These are phyloP conservation scores for Rutstroemia sp. DNA, from an alignment of 2,329 filamentous ascomycete genomes.

Conservation along the genomic window DNA sequence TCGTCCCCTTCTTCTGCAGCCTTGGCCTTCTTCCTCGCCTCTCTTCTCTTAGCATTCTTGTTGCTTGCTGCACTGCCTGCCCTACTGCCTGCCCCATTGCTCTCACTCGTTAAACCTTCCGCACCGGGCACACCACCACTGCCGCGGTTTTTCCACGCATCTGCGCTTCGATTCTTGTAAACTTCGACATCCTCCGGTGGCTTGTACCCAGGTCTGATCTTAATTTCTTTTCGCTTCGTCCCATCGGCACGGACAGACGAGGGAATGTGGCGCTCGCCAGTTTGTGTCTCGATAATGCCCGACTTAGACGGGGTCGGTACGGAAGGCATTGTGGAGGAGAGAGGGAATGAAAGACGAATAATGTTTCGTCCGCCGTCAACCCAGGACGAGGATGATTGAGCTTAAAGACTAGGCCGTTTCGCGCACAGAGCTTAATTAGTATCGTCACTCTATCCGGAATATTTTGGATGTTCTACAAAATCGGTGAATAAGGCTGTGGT, in stretches of 20 bases:
- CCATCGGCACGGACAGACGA: constrained; percentile 82
- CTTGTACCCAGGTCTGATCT: constrained; percentile 85
- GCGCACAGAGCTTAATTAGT: no score
- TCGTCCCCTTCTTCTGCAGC: constrained; percentile 33
- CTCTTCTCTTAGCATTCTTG: constrained; percentile 80
- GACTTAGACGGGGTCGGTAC: constrained; percentile 45
- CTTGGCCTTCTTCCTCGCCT: constrained; percentile 55
- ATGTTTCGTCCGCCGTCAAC: not conserved
- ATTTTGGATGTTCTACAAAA: no score
- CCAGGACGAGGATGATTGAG: no score
- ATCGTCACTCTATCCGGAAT: no score
- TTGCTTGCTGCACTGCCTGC: constrained; percentile 49
- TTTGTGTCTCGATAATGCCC: constrained; percentile 66
- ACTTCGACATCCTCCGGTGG: constrained; percentile 93
- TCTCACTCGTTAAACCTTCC: constrained; percentile 41
- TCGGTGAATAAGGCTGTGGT: not conserved
- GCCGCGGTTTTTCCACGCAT: constrained; percentile 72
- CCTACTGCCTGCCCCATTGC: constrained; percentile 27
- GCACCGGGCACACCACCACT: constrained; percentile 70
- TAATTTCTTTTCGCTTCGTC: constrained; percentile 87
- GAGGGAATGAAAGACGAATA: not conserved
- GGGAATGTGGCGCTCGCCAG: constrained; percentile 83
- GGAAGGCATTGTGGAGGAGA: constrained; percentile 29
- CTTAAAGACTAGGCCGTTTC: no score
- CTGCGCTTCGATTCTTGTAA: constrained; percentile 88